Base-by-base conservation (phyloP, 306 rosid genomes). In the Castanospermum australe region DNA sequence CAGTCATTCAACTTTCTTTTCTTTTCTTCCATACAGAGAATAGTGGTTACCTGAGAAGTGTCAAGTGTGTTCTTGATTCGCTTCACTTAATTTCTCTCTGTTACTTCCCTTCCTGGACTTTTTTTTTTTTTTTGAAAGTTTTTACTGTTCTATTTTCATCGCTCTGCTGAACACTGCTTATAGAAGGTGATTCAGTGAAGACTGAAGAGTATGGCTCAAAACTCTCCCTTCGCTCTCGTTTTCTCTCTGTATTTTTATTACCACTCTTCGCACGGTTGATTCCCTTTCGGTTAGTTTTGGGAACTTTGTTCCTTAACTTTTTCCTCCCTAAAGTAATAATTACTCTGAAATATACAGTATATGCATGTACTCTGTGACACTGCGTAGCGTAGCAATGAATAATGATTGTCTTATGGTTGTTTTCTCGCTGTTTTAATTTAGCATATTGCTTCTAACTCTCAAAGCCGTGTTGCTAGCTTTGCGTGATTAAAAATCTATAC, bases 391-490 rank as follows among this genome's bases (percentile, higher is more conserved):
- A 60, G 64, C 30, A 64, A 35, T 50, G 80, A 76, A 50, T 63
- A 21, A 28, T 50, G 42, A 8, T 57, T 83, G 68, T 51, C n/a
- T 21, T 21, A 14, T 9, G 14, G 75, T 45, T 77, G 28, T 71
- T 78, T 44, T 77, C 71, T 48, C 6, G 39, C n/a, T 21, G 22
- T 75, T 51, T 70, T 14, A 28, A 21, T 36, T 67, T 59, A 56
- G 32, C 48, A 30, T 78, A 66, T 56, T 63, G 60, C 22, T 74
- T 51, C 36, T 67, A 24, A 38, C 59, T 13, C 67, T 66, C 67
- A 68, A 73, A 32, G 20, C 33, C 61, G 15, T 36, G 65, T 36
- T 64, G 35, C 71, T 65, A 63, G 67, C 39, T 64, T 79, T 82
- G 54, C 45, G 0, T 75, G 71, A 15, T 72, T 20, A 11, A 25